These are phyloP conservation scores for Cutaneotrichosporon cavernicola DNA, from an alignment of 1,284 basidiomycete species.

Conservation along the genomic window DNA sequence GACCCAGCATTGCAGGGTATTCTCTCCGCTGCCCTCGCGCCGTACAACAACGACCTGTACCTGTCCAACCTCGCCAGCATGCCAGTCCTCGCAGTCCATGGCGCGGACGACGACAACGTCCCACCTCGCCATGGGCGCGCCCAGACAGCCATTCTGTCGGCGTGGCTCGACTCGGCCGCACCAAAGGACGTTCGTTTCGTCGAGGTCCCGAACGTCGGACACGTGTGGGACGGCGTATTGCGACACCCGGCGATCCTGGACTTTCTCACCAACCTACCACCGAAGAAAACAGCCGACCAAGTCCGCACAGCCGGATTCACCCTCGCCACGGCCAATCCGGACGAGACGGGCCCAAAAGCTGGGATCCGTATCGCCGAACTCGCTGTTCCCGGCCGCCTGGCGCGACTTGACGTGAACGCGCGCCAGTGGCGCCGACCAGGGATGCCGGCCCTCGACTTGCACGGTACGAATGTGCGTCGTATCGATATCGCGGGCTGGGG, in stretches of 20 bases:
- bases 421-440: constrained; percentile 32
- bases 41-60: constrained; percentile 84
- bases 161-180: constrained; percentile 25
- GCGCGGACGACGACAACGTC: constrained; percentile 58
- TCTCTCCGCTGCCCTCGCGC: constrained; percentile 67
- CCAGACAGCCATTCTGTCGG: constrained; percentile 32
- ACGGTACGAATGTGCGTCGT: constrained; percentile 39
- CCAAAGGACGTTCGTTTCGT: constrained; percentile 26
- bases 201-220: constrained; percentile 46
- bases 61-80: constrained; percentile 67
- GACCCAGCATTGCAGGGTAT: constrained; percentile 72
- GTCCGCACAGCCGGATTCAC: constrained; percentile 43
- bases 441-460: constrained; percentile 25
- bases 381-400: constrained; percentile 45
- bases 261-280: constrained; percentile 36
- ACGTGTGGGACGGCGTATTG: constrained; percentile 54
- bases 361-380: constrained; percentile 52
- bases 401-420: constrained; percentile 44
- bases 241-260: constrained; percentile 36
- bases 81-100: constrained; percentile 73
- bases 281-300: constrained; percentile 24
- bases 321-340: constrained; percentile 51
- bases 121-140: constrained; percentile 44
- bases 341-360: constrained; percentile 49
- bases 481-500: constrained; percentile 27